Percentiles rank a stretch among this genome's conserved stretches.
Conservation (phyloP, 805 yeast genomes). For the Kregervanrija pseudodelftensis region DNA sequence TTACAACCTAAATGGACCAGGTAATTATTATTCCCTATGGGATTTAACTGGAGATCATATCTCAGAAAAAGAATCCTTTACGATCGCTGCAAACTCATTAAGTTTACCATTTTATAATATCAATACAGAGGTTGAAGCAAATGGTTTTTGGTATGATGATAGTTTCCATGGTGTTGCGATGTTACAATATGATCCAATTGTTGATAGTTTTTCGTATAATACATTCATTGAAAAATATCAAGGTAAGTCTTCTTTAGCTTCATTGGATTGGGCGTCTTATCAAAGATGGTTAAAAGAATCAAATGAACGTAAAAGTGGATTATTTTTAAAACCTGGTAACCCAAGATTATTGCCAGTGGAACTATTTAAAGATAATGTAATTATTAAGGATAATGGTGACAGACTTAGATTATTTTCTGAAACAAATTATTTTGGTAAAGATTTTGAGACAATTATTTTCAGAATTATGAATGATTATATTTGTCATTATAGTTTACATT, state of each 20-base stretch:
- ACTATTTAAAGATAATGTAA: conserved; percentile 17
- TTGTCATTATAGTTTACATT: conserved; percentile 20
- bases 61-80: conserved; percentile 41
- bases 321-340: conserved; percentile 28
- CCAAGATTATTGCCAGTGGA: conserved; percentile 28
- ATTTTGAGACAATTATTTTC: conserved; percentile 23
- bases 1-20: conserved; percentile 42
- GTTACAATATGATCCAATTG: conserved; percentile 46
- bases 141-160: conserved; percentile 35
- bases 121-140: conserved; percentile 36
- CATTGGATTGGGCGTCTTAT: conserved; percentile 13
- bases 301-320: conserved; percentile 20
- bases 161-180: conserved; percentile 42
- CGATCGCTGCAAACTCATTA: conserved; percentile 42
- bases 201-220: conserved; percentile 28
- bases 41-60: conserved; percentile 24
- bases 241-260: conserved; percentile 13
- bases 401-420: conserved; percentile 23
- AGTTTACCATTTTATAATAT: conserved; percentile 39
- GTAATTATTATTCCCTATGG: conserved; percentile 34
- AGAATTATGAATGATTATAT: conserved; percentile 27
- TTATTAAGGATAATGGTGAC: conserved; percentile 28
- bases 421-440: conserved; percentile 13
- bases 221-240: conserved; percentile 17
- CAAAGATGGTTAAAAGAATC: conserved; percentile 16